phyloP scores from a whole-genome alignment of 352 stramenopile genomes.

The Saprolegnia diclina region DNA sequence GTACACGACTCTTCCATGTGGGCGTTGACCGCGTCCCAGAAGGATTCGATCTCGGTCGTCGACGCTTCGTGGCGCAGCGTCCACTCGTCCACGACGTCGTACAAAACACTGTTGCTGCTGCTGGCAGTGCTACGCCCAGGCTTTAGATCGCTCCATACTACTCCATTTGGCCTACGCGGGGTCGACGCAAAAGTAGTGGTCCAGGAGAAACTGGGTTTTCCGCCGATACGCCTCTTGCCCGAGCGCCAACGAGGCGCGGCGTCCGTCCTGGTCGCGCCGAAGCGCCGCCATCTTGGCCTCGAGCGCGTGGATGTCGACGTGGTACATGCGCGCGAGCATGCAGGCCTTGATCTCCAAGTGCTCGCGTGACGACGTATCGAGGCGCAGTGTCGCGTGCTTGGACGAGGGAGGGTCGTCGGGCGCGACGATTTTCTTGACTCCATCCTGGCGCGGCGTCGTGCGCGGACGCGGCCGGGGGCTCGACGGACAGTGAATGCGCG shows the following conservation, averaged over 20 bases:
- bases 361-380: constrained; percentile 39
- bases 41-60: constrained; percentile 36
- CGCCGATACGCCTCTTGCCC: constrained; percentile 43
- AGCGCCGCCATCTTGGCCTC: constrained; percentile 38
- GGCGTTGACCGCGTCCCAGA: constrained; percentile 59
- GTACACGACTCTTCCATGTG: constrained; percentile 71
- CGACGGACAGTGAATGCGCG: neutral
- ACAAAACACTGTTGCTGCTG: constrained; percentile 41
- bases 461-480: neutral
- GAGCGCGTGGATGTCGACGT: constrained; percentile 43
- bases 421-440: neutral
- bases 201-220: constrained; percentile 65
- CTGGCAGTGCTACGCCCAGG: constrained; percentile 22
- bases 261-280: constrained; percentile 38
- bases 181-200: constrained; percentile 63
- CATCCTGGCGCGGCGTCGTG: neutral
- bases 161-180: constrained; percentile 1
- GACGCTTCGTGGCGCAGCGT: constrained; percentile 39
- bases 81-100: constrained; percentile 65
- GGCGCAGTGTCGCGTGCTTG: neutral
- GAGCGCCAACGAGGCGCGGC: constrained; percentile 34
- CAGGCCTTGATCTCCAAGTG: constrained; percentile 66
- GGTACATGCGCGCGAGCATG: constrained; percentile 56
- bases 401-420: neutral
- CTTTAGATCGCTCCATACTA: neutral